Conservation (phyloP, 306 rosid genomes). For the Begonia loranthoides region DNA sequence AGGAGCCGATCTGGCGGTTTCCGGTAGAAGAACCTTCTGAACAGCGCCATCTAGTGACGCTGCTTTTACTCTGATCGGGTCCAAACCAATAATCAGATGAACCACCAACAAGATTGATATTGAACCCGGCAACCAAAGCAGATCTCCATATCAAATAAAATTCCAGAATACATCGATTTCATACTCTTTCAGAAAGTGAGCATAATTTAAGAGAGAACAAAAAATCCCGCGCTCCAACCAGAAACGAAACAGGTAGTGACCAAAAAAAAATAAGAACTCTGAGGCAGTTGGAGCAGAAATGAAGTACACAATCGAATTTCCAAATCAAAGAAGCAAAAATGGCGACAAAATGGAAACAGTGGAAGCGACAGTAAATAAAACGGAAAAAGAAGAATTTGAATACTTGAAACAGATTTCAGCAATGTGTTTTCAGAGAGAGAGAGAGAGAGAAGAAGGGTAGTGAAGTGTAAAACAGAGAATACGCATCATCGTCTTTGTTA, state of each 20-base stretch:
- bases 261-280: neutral
- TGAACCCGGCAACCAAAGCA: constrained; percentile 5
- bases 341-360: neutral
- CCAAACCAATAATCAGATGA: constrained; percentile 51
- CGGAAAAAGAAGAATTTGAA: constrained; percentile 6
- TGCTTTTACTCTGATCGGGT: constrained; percentile 70
- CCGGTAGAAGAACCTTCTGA: constrained; percentile 81
- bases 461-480: constrained; percentile 5
- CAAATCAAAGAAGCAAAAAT: neutral
- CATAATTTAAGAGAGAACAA: neutral
- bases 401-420: constrained; percentile 3
- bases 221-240: no score
- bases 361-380: constrained; percentile 4
- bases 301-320: neutral
- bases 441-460: constrained; percentile 17
- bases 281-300: neutral
- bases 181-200: neutral
- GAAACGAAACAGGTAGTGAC: no score
- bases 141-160: constrained; percentile 38
- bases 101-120: constrained; percentile 27
- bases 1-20: constrained; percentile 99
- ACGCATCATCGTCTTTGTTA: no score
- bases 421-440: neutral
- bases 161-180: constrained; percentile 3
- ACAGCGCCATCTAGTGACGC: constrained; percentile 99